Conservation (phyloP, 345 rosid genomes). For the Populus davidiana region DNA sequence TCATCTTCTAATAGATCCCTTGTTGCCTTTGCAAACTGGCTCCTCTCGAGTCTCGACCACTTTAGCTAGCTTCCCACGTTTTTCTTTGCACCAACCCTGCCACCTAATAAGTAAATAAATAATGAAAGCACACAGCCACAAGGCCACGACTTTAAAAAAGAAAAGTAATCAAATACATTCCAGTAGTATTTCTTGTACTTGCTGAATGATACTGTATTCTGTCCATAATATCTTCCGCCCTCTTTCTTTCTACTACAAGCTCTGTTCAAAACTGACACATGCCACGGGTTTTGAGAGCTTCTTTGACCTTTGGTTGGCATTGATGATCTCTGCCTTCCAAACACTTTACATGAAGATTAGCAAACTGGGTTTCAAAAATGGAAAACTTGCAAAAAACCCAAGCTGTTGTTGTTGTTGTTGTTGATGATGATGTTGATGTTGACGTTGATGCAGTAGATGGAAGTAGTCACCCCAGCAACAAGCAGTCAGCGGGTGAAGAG, state of each 20-base stretch:
- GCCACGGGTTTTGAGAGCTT: background rate
- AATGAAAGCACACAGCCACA: background rate
- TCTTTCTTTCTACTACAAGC: background rate
- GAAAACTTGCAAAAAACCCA: conserved; percentile 37
- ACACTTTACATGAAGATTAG: conserved; percentile 53
- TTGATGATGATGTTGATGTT: background rate
- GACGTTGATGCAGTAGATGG: conserved; percentile 12
- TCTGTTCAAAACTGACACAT: conserved; percentile 26
- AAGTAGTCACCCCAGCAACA: background rate
- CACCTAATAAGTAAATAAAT: background rate
- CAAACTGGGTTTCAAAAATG: conserved; percentile 44
- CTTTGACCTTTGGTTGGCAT: conserved; percentile 21
- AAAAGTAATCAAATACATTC: background rate
- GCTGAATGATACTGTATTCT: background rate
- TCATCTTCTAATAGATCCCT: background rate
- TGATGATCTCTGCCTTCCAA: conserved; percentile 30
- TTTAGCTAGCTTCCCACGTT: background rate
- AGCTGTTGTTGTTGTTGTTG: conserved; percentile 15
- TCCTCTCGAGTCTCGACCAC: background rate
- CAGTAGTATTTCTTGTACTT: background rate
- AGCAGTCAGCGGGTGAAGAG: conserved; percentile 26
- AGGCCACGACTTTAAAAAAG: background rate
- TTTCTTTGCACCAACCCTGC: background rate
- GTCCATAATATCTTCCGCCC: conserved; percentile 8
- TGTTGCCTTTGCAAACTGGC: background rate